Percentiles rank a stretch among this genome's conserved stretches.
Conservation (phyloP, 208 protist species). For the Herpetomonas tarakana region DNA sequence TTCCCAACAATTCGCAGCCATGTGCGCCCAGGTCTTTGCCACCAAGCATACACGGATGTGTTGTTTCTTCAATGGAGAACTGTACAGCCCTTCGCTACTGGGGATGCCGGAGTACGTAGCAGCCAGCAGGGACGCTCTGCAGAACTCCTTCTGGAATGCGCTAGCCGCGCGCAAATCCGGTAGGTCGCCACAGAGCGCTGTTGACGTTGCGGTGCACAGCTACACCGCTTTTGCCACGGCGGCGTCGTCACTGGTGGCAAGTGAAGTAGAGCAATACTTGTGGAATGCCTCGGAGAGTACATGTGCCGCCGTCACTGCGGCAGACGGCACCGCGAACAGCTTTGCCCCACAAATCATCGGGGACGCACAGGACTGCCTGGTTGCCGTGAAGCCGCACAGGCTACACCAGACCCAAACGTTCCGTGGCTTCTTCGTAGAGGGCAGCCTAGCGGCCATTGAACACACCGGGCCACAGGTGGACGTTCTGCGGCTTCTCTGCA, state of each 20-base stretch:
- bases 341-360: conserved; percentile 12
- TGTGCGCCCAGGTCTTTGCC: neutral
- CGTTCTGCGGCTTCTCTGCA: conserved; percentile 21
- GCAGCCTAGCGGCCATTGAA: conserved; percentile 28
- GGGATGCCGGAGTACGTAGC: neutral
- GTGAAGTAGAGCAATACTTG: neutral
- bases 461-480: conserved; percentile 37
- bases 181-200: neutral
- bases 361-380: conserved; percentile 22
- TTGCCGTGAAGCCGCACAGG: conserved; percentile 19
- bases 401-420: conserved; percentile 25
- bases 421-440: conserved; percentile 38
- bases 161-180: neutral
- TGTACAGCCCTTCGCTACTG: conserved; percentile 2
- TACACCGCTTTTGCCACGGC: neutral
- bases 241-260: neutral
- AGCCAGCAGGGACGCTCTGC: neutral
- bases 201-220: neutral
- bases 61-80: conserved; percentile 9
- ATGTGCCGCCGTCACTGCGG: neutral
- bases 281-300: neutral
- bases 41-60: conserved; percentile 2
- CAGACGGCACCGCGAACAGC: neutral
- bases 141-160: neutral
- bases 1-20: neutral